Evolutionary conservation across 768 basidiomycete genomes (phyloP), one percentile per base, ranked within the genome.

Genomic region (Piloderma croceum): DNA sequence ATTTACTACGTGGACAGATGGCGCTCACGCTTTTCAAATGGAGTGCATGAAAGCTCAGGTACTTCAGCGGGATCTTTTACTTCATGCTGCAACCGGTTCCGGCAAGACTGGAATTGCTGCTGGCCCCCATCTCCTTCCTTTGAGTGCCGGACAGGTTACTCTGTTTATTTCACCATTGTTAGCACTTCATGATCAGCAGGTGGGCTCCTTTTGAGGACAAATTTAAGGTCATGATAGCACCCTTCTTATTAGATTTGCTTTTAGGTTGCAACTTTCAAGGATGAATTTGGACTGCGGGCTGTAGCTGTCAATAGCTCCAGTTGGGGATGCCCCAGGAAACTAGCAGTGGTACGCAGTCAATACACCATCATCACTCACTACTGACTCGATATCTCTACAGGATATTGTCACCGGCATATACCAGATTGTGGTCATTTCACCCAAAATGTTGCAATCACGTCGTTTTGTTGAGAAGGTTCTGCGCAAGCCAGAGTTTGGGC

Each of bases 41-140:
- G 15, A 45, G 18, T 39, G 36, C 20, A 49, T 51, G 36, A 31
- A 15, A 6, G 40, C 36, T 5, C 47, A 45, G 35, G 13, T 31
- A 20, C 31, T 44, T 4, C 31, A 44, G 2, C 10, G 34, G 18
- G 51, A 52, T 9, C 24, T 45, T n/a, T 3, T 52, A 6, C 15
- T 52, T 5, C 51, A 52, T 38, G 51, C 51, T 2, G 49, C 45
- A 0, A 64, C 61, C 1, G 68, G 66, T 0, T 40, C 51, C 1
- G 68, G 68, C 0, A 69, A 69, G 46, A 69, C 68, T 1, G 51
- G 52, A 0, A 50, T 70, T 19, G 67, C 60, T 2, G 67, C 68
- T 11, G 69, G 61, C 0, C 68, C 67, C 4, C 60, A 69, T 42
- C 38, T 57, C 0, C 58, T 53, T 20, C 45, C 47, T 3, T 38